Conservation (phyloP, 768 basidiomycete species). For the Clathrus columnatus region DNA sequence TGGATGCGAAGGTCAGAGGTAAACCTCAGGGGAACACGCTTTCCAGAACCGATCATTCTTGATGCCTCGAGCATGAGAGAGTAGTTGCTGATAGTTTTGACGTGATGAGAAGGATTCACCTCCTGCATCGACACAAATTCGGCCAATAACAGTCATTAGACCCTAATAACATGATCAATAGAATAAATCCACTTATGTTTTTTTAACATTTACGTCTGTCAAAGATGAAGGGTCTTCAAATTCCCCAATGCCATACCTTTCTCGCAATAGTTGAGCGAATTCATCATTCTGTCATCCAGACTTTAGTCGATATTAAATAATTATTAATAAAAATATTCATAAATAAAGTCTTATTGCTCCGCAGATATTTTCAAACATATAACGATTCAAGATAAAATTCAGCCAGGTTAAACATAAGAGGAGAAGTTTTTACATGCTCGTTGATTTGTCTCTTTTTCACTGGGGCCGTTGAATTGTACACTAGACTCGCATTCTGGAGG, state of each 20-base stretch:
- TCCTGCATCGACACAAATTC: conserved; percentile 65
- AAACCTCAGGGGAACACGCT: conserved; percentile 64
- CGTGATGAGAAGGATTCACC: conserved; percentile 23
- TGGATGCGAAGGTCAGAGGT: conserved; percentile 54
- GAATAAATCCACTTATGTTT: background rate
- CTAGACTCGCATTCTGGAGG: background rate
- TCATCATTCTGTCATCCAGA: conserved; percentile 86
- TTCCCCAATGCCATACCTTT: conserved; percentile 63
- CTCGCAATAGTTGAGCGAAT: conserved; percentile 62
- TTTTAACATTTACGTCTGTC: conserved; percentile 36
- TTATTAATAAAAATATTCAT: background rate
- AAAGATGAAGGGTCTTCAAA: conserved; percentile 65
- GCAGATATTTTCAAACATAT: conserved; percentile 91
- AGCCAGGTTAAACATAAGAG: conserved; percentile 13
- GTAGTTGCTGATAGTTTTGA: conserved; percentile 70
- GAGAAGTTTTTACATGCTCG: conserved; percentile 7
- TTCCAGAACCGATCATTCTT: conserved; percentile 62
- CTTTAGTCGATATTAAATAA: conserved; percentile 30
- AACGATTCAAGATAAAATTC: conserved; percentile 49
- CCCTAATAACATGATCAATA: conserved; percentile 32
- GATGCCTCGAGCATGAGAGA: conserved; percentile 78
- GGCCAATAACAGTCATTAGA: conserved; percentile 59
- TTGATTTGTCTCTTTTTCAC: background rate
- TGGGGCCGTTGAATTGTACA: conserved; percentile 5
- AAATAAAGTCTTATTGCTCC: conserved; percentile 49